phyloP scores from a whole-genome alignment of 108 stramenopile species.

The Cyclotella kingstonii region DNA sequence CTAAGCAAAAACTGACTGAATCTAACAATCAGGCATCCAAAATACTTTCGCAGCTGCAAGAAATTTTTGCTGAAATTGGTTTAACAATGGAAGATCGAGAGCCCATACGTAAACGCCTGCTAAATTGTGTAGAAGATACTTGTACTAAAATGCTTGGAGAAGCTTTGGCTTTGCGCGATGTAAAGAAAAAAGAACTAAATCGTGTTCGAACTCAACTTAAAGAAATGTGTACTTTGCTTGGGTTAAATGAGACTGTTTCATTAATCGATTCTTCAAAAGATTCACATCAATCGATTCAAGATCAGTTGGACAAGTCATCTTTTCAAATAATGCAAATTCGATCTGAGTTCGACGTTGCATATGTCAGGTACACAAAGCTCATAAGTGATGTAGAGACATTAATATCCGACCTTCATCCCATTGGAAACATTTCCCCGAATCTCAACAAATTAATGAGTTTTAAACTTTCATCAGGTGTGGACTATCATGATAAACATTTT shows the following conservation, averaged over 20 bases:
- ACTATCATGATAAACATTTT: slow-evolving; percentile 34
- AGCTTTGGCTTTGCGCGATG: slow-evolving; percentile 40
- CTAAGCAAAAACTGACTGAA: slow-evolving; percentile 41
- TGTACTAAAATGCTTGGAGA: slow-evolving; percentile 52
- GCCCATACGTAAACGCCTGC: slow-evolving; percentile 41
- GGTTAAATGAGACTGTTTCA: slow-evolving; percentile 4
- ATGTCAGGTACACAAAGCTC: slow-evolving; percentile 40
- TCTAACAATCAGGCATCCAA: slow-evolving; percentile 37
- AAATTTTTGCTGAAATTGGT: slow-evolving; percentile 60
- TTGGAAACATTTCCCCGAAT: no score
- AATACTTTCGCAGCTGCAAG: slow-evolving; percentile 51
- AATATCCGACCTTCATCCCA: slow-evolving; percentile 9
- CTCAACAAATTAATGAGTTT: no score
- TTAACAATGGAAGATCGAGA: slow-evolving; percentile 47
- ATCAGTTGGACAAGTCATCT: slow-evolving; percentile 32
- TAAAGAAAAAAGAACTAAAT: slow-evolving; percentile 34
- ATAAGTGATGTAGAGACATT: slow-evolving; percentile 23
- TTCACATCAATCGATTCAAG: slow-evolving; percentile 15
- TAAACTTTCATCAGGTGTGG: no score
- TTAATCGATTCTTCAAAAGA: no score
- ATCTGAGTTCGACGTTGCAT: slow-evolving; percentile 34
- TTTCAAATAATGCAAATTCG: slow-evolving; percentile 27
- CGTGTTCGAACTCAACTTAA: slow-evolving; percentile 19
- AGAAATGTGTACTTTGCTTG: slow-evolving; percentile 44
- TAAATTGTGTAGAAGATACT: slow-evolving; percentile 60